These are phyloP conservation scores for Aegle marmelos DNA, from an alignment of 345 rosid species.

Conservation along the genomic window DNA sequence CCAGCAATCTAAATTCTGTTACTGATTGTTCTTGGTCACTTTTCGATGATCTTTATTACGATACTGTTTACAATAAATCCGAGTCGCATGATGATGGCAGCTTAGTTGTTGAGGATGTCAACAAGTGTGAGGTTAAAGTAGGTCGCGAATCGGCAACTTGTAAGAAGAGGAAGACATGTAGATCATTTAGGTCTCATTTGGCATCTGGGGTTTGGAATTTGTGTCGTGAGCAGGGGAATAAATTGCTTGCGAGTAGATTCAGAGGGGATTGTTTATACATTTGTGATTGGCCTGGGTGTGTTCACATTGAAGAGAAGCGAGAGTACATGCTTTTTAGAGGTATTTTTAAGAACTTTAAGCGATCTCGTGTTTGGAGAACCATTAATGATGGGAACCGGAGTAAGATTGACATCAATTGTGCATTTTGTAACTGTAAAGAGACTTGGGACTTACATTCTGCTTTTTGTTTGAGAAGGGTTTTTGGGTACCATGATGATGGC, in stretches of 20 bases:
- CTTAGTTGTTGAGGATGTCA: constrained; percentile 16
- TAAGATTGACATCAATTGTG: constrained; percentile 66
- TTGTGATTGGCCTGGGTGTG: constrained; percentile 93
- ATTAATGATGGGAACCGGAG: constrained; percentile 64
- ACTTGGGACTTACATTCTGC: constrained; percentile 93
- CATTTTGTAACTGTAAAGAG: constrained; percentile 69
- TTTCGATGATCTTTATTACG: constrained; percentile 76
- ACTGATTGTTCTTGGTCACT: constrained; percentile 63
- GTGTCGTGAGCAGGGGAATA: constrained; percentile 84
- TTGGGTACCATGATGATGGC: constrained; percentile 86
- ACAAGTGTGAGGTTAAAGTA: constrained; percentile 20
- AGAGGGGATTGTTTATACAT: constrained; percentile 81
- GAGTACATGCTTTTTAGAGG: constrained; percentile 92
- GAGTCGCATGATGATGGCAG: constrained; percentile 31
- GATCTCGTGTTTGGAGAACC: constrained; percentile 83
- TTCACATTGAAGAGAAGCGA: constrained; percentile 77
- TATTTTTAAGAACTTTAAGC: constrained; percentile 81
- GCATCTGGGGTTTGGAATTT: constrained; percentile 74
- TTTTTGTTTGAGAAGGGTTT: constrained; percentile 77
- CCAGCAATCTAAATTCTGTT: constrained; percentile 9
- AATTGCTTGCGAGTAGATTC: constrained; percentile 85
- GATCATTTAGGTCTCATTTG: constrained; percentile 60
- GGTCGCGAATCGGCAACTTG: constrained; percentile 23
- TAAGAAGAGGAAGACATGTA: constrained; percentile 49
- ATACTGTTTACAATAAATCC: constrained; percentile 47